Base-by-base conservation (phyloP, 1,284 basidiomycete species). In the Grifola frondosa region DNA sequence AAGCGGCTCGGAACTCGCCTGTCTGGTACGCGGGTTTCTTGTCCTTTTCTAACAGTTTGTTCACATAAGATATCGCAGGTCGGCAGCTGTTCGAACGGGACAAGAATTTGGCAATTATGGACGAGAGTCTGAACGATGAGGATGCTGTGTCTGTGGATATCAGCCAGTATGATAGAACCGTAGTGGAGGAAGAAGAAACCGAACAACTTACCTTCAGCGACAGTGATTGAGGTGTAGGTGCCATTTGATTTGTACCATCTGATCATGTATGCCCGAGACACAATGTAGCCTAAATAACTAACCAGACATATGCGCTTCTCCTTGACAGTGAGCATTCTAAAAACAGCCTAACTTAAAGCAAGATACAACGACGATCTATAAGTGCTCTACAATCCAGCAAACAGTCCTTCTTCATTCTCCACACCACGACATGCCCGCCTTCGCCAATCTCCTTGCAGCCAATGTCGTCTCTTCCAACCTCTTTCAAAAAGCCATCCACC, bases 61-160 rank as follows among this genome's bases (percentile, higher is more conserved):
- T 51, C 30, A 26, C 17, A 20, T 28, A 31, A 15, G n/a, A 54
- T n/a, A n/a, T 32, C 28, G 16, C 50, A 94, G 92, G 92, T 22
- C 83, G 91, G 19, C 91, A 95, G 68, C 67, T 96, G 43, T 97
- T 96, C 64, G 91, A 95, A 65, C 80, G 80, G 41, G 81, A 91
- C 62, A 79, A 73, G 49, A 79, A 80, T 54, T 72, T 92, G 41
- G 88, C 73, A 67, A 66, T 66, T 4, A 68, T 73, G 19, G 93
- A 96, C 48, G 88, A 90, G 45, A 76, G 67, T 17, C 71, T 91
- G 30, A 67, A 86, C 58, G 88, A 95, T 63, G 93, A 96, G 61
- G 93, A 82, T 22, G 79, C 79, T 0, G 79, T 85, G 28, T 91
- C 89, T 23, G 89, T 96, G 39, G 93, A 96, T 62, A 65, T 90